phyloP scores from a whole-genome alignment of 371 early-diverging fungal genomes.

The Apophysomyces elegans region DNA sequence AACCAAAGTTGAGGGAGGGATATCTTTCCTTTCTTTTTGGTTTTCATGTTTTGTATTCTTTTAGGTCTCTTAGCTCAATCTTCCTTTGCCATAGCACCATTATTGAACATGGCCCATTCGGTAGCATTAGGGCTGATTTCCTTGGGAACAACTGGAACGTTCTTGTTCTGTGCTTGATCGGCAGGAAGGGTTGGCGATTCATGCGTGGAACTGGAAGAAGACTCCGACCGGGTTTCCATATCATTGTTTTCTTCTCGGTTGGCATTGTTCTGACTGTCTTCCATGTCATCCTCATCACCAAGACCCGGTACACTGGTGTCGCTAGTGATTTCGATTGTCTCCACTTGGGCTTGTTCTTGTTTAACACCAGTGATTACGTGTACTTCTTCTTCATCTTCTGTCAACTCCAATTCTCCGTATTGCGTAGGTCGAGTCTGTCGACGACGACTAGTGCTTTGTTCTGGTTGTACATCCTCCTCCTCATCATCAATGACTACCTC shows the following conservation, averaged over 20 bases:
- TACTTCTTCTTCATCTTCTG: not conserved
- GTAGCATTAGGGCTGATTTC: not conserved
- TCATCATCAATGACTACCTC: too few relatives aligned
- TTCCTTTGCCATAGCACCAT: not conserved
- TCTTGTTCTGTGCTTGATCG: not conserved
- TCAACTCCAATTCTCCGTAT: not conserved
- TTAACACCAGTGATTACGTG: not conserved
- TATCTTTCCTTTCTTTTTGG: too few relatives aligned
- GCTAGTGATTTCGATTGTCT: not conserved
- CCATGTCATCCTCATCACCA: not conserved
- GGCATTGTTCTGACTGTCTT: not conserved
- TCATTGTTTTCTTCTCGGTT: not conserved
- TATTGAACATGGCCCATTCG: not conserved
- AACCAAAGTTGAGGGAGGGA: too few relatives aligned
- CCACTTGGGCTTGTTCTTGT: not conserved
- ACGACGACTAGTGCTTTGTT: too few relatives aligned
- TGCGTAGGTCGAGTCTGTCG: too few relatives aligned
- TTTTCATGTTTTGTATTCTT: too few relatives aligned
- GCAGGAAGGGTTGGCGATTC: not conserved
- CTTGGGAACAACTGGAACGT: not conserved
- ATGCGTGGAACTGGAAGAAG: not conserved
- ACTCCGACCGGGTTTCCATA: not conserved
- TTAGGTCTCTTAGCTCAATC: too few relatives aligned
- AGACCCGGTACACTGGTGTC: conserved; percentile 3
- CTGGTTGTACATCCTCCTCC: too few relatives aligned